Evolutionary conservation across 2,329 filamentous ascomycete species (phyloP).

Genomic region (Phaeosphaeria sp.): DNA sequence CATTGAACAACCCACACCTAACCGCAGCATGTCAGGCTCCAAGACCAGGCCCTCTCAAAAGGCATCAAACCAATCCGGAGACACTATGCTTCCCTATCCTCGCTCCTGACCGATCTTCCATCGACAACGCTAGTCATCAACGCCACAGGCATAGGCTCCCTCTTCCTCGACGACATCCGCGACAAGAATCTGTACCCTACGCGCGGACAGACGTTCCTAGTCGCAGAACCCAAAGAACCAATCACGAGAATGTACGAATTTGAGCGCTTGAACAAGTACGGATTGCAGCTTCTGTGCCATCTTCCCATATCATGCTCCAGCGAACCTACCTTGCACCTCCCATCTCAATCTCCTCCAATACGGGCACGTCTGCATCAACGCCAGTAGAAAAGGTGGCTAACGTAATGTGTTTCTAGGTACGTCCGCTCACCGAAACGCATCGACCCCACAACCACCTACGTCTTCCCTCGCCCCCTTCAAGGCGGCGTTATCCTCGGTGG

Average conservation of each 20-base stretch:
- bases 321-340: too few relatives aligned
- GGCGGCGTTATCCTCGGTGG: slow-evolving; percentile 87
- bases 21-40: slow-evolving; percentile 29
- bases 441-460: slow-evolving; percentile 52
- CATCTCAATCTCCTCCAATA: too few relatives aligned
- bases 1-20: not conserved
- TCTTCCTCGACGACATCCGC: slow-evolving; percentile 79
- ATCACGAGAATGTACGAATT: slow-evolving; percentile 49
- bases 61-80: slow-evolving; percentile 64
- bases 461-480: slow-evolving; percentile 57
- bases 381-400: too few relatives aligned
- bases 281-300: not conserved
- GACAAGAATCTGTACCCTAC: slow-evolving; percentile 74
- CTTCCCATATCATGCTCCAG: not conserved
- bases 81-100: slow-evolving; percentile 67
- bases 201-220: slow-evolving; percentile 83
- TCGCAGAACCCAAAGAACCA: slow-evolving; percentile 56
- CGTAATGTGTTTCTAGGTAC: slow-evolving; percentile 18
- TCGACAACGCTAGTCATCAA: slow-evolving; percentile 78
- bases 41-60: slow-evolving; percentile 72
- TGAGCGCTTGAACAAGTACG: slow-evolving; percentile 15
- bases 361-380: too few relatives aligned
- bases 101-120: slow-evolving; percentile 68
- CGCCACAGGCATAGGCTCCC: slow-evolving; percentile 79
- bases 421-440: slow-evolving; percentile 52